These are phyloP conservation scores for Trypanosoma scelopori DNA, from an alignment of 208 protist species.

Conservation along the genomic window DNA sequence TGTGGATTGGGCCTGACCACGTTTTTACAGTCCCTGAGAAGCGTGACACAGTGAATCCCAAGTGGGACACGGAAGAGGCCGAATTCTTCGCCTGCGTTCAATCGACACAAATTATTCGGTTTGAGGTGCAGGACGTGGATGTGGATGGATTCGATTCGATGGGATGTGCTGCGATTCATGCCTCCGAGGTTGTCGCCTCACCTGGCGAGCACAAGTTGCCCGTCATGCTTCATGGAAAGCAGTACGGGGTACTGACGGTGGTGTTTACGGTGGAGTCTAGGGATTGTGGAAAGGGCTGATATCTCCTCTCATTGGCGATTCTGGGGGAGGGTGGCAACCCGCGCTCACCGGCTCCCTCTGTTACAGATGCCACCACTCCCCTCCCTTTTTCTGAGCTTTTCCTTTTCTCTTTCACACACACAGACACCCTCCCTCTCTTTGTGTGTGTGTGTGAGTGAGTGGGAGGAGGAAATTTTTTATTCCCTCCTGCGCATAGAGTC, in stretches of 20 bases:
- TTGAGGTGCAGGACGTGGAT: conserved; percentile 56
- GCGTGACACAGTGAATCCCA: conserved; percentile 32
- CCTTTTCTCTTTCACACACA: conserved; percentile 2
- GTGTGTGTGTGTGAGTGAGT: neutral
- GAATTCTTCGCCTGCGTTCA: conserved; percentile 29
- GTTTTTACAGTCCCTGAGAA: conserved; percentile 42
- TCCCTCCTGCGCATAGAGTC: conserved; percentile 1
- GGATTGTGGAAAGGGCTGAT: neutral
- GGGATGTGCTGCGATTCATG: conserved; percentile 32
- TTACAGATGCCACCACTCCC: neutral
- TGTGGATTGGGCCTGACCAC: conserved; percentile 41
- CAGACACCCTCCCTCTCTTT: neutral
- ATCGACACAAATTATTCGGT: conserved; percentile 32
- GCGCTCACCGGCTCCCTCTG: no score
- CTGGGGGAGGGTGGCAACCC: no score
- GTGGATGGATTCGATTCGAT: conserved; percentile 34
- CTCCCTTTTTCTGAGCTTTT: neutral
- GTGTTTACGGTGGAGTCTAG: conserved; percentile 15
- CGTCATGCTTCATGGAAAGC: conserved; percentile 37
- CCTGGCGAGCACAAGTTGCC: conserved; percentile 35
- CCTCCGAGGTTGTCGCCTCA: conserved; percentile 27
- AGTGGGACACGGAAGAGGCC: conserved; percentile 43
- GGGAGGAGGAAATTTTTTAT: neutral
- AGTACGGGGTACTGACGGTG: conserved; percentile 38
- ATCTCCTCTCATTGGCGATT: no score